Evolutionary conservation across 2,329 filamentous ascomycete species (phyloP).

Genomic region (Diaporthe longicolla): DNA sequence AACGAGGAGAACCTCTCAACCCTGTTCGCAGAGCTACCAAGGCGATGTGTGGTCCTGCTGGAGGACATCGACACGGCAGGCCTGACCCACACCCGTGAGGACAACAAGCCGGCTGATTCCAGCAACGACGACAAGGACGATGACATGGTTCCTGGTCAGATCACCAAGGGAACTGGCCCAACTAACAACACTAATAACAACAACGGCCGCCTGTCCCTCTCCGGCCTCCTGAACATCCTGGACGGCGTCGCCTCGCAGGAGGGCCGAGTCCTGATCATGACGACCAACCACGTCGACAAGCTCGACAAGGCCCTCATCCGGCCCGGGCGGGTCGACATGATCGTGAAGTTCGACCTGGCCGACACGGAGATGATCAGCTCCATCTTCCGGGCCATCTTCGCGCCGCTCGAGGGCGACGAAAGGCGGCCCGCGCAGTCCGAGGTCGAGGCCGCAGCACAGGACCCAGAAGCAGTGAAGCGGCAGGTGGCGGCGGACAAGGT

Average conservation of each 20-base stretch:
- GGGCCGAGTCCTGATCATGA: slow-evolving; percentile 75
- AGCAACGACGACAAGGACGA: slow-evolving; percentile 43
- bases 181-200: slow-evolving; percentile 33
- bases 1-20: slow-evolving; percentile 75
- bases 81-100: slow-evolving; percentile 71
- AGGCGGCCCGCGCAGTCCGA: slow-evolving; percentile 44
- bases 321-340: slow-evolving; percentile 73
- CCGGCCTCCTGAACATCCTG: slow-evolving; percentile 84
- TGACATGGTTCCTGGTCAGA: slow-evolving; percentile 27
- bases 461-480: slow-evolving; percentile 50
- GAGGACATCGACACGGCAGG: slow-evolving; percentile 84
- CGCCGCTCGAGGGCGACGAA: slow-evolving; percentile 64
- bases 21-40: slow-evolving; percentile 77
- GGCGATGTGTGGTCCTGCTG: slow-evolving; percentile 79
- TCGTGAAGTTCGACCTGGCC: slow-evolving; percentile 68
- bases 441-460: slow-evolving; percentile 44
- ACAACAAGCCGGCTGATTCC: slow-evolving; percentile 24
- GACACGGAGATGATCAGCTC: slow-evolving; percentile 65
- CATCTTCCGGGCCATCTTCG: slow-evolving; percentile 72
- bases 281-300: slow-evolving; percentile 74
- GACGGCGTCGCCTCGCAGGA: slow-evolving; percentile 79
- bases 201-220: slow-evolving; percentile 72
- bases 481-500: slow-evolving; percentile 50
- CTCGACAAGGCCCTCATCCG: slow-evolving; percentile 74
- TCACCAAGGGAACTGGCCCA: slow-evolving; percentile 22